Evolutionary conservation across 805 yeast species (phyloP).

Genomic region (Candida awuae): DNA sequence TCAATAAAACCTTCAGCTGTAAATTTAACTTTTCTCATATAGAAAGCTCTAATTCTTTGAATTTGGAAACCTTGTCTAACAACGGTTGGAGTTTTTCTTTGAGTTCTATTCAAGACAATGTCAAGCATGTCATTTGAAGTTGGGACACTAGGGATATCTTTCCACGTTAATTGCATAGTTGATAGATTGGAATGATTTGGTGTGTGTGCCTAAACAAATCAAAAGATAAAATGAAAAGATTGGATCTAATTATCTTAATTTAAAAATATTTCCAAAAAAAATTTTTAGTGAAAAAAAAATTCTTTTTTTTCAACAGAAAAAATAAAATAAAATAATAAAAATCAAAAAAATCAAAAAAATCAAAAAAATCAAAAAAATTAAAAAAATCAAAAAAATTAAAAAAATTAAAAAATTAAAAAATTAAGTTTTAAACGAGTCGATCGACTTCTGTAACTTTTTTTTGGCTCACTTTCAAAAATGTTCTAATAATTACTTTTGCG

Average conservation of each 20-base stretch:
- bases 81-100: slow-evolving; percentile 98
- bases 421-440: not conserved
- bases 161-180: slow-evolving; percentile 95
- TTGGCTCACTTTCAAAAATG: not conserved
- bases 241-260: not conserved
- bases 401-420: not conserved
- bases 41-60: slow-evolving; percentile 92
- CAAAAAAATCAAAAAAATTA: too few species aligned
- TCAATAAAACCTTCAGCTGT: slow-evolving; percentile 95
- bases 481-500: too few species aligned
- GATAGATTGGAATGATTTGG: slow-evolving; percentile 10
- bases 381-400: too few species aligned
- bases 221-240: slow-evolving; percentile 1
- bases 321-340: too few species aligned
- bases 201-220: not conserved
- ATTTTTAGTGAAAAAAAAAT: too few species aligned
- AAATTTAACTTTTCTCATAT: slow-evolving; percentile 95
- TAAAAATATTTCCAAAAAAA: too few species aligned
- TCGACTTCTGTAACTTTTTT: not conserved
- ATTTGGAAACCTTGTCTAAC: slow-evolving; percentile 94
- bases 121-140: slow-evolving; percentile 89
- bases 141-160: slow-evolving; percentile 95
- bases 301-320: too few species aligned
- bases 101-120: slow-evolving; percentile 93
- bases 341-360: too few species aligned